Evolutionary conservation across 345 rosid genomes (phyloP), one percentile per base, ranked within the genome.

Genomic region (Physaria fendleri): DNA sequence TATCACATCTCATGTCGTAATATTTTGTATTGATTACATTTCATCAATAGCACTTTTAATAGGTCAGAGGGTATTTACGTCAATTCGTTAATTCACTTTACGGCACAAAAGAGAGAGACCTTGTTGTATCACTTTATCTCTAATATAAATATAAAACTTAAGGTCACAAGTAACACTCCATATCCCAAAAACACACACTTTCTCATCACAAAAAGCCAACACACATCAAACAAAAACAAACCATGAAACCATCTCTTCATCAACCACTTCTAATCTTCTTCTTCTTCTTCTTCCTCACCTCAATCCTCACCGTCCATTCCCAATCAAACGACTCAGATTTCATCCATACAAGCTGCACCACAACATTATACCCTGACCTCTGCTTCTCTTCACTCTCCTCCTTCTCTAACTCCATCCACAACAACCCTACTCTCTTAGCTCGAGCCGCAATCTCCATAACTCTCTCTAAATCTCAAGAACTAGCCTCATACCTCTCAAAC

Each of bases 301-400:
- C 62, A 17, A 22, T 45, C 68, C 50, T 55, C 1, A 47, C 82
- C 47, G 64, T 60, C 74, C 50, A 40, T 45, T 64, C 73, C 33
- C 60, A 67, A 64, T 25, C 70, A 37, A 56, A 59, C 72, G 56
- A 22, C 79, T 35, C 76, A 2, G 90, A 78, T 12, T 91, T 82
- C 82, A 81, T 90, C 82, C 90, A 80, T 5, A 34, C 78, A 2
- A 83, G 81, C 73, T 90, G 97, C 83, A 58, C 46, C 73, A 64
- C 79, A 22, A 91, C 98, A 16, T 63, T 85, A 15, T 91, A 91
- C 80, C 90, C 87, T 0, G 92, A 88, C 58, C 5, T 91, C 45
- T 91, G 98, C 81, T 81, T 69, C 76, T 20, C 78, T 40, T 74
- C 95, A 35, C 85, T 91, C 55, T 74, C 68, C 17, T 74, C 74